Evolutionary conservation across 2,329 filamentous ascomycete genomes (phyloP), one percentile per base, ranked within the genome.

Genomic region (Lachnellula arida): DNA sequence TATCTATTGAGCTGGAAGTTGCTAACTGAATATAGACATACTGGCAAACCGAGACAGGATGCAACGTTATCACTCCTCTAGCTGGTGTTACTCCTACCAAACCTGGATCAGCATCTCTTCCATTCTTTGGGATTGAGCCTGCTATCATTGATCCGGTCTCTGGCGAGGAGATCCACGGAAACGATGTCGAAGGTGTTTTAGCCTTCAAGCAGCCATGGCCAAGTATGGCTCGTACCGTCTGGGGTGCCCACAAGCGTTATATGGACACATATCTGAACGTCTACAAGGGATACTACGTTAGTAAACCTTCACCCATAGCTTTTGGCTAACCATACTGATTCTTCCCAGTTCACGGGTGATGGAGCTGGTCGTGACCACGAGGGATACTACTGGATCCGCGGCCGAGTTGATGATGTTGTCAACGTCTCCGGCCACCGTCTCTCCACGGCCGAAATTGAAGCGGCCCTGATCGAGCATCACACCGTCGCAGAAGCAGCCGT

Each of bases 31-130:
- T 57, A 51, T 70, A 96, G 91, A 99, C 94, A 53, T 99, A 99
- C 82, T 99, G 94, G 94, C 94, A 99, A 83, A 99, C 94, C 52
- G 94, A 99, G 79, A 99, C 94, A 2, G 94, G 94, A 55, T 97
- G 90, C 61, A 86, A 99, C 74, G 91, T 96, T 68, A 97, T 99
- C 72, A 90, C 91, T 5, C 94, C 94, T 17, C 80, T 99, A 57
- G 92, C 88, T 49, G 94, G 94, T 70, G 82, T 97, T 37, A 97
- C 93, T 0, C 91, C 94, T 23, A 97, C 94, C 23, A 99, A 99
- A 78, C 94, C 94, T 19, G 94, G 94, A 53, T 95, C 89, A 70
- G 94, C 94, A 8, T 97, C 94, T 11, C 81, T 97, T 39, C 94
- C 94, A 42, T 99, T 97, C 84, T 99, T 99, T 71, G 94, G 94